Percentiles rank a stretch among this genome's conserved stretches.
Evolutionary conservation across 2,329 filamentous ascomycete species (phyloP).

Genomic region (Beauveria scarabaeidicola): DNA sequence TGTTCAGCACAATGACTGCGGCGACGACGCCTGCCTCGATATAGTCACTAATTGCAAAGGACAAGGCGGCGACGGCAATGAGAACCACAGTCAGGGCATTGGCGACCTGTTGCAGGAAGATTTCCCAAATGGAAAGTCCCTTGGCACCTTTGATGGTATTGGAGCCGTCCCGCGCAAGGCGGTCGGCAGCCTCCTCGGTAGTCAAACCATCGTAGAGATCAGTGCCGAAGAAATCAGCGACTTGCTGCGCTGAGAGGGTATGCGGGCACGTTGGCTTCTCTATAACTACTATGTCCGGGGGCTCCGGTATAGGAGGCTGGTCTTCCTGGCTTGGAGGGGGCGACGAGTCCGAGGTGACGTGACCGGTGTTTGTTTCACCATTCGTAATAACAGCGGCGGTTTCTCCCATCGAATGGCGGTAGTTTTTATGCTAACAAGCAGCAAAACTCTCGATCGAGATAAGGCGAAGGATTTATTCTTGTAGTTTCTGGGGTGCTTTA

Average conservation of each 20-base stretch:
- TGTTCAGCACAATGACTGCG: conserved; percentile 59
- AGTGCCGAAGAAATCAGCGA: conserved; percentile 32
- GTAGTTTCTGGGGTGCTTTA: background rate
- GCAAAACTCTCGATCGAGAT: conserved; percentile 1
- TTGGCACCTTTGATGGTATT: conserved; percentile 66
- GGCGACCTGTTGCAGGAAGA: conserved; percentile 67
- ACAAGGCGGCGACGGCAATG: conserved; percentile 63
- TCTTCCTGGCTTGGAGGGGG: conserved; percentile 27
- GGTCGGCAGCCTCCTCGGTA: conserved; percentile 52
- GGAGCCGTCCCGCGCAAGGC: conserved; percentile 56
- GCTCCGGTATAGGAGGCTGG: conserved; percentile 32
- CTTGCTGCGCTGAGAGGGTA: conserved; percentile 26
- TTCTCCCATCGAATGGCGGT: conserved; percentile 35
- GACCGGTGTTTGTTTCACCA: conserved; percentile 32
- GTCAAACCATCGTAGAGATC: conserved; percentile 52
- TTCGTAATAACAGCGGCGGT: conserved; percentile 29
- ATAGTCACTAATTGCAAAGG: conserved; percentile 56
- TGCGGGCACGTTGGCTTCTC: conserved; percentile 28
- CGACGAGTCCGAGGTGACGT: conserved; percentile 28
- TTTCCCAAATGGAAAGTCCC: conserved; percentile 64
- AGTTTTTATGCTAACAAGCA: conserved; percentile 14
- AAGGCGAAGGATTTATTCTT: background rate
- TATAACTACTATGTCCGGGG: conserved; percentile 26
- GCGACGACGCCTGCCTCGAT: conserved; percentile 56
- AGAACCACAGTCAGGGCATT: conserved; percentile 70